A percentile compares a stretch with the other conserved stretches of the same genome.
Conservation (phyloP, 176 grass and related monocot species). For the Triticum monococcum region DNA sequence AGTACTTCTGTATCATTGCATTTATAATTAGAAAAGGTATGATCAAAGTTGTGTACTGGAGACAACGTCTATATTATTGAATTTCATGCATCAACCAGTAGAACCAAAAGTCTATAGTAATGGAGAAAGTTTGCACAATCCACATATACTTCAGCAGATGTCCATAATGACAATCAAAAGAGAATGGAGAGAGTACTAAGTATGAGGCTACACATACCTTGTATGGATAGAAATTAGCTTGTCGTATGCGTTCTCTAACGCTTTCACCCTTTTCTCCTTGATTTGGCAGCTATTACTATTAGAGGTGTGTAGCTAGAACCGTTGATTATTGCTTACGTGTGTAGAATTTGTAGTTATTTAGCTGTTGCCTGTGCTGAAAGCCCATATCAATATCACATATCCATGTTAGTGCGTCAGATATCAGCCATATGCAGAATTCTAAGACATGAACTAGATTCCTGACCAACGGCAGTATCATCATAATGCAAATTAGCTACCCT, state of each 20-base stretch:
- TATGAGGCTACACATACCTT: slow-evolving; percentile 6
- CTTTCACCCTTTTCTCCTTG: slow-evolving; percentile 5
- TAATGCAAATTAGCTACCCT: not conserved
- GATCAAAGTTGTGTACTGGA: not conserved
- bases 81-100: not conserved
- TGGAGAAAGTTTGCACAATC: not conserved
- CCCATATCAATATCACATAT: not conserved
- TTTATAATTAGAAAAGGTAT: not conserved
- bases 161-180: not conserved
- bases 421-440: slow-evolving; percentile 4
- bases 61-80: not conserved
- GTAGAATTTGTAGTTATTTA: slow-evolving; percentile 12
- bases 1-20: slow-evolving; percentile 3
- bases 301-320: not conserved
- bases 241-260: not conserved
- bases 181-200: not conserved
- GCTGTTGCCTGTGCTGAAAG: not conserved
- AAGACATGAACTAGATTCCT: slow-evolving; percentile 1
- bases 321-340: not conserved
- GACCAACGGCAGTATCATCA: not conserved
- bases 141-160: not conserved
- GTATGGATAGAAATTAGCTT: not conserved
- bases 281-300: not conserved
- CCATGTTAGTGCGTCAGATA: slow-evolving; percentile 15
- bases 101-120: not conserved